Conservation (phyloP, 1,139 yeast species). For the Blastobotrys malaysiensis region DNA sequence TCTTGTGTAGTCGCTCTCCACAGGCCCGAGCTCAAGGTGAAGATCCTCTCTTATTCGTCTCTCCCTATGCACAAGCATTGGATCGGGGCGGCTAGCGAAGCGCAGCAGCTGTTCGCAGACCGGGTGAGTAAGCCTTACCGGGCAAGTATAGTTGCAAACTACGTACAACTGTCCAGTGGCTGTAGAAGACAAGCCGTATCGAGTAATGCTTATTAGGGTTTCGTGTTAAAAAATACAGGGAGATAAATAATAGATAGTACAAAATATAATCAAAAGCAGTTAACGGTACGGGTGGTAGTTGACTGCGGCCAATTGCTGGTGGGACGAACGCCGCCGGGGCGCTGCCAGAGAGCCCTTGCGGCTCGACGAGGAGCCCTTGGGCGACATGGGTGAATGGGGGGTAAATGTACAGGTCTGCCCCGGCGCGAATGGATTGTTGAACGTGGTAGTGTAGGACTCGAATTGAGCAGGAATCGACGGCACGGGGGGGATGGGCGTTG, state of each 20-base stretch:
- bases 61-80: not conserved
- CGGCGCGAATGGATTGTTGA: constrained; percentile 15
- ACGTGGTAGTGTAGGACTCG: constrained; percentile 4
- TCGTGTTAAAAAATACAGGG: not conserved
- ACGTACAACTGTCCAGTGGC: not conserved
- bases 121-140: too few species aligned
- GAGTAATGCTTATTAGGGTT: not conserved
- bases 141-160: not conserved
- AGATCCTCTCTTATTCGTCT: too few species aligned
- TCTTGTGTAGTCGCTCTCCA: too few species aligned
- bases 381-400: not conserved
- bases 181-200: too few species aligned
- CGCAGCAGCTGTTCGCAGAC: not conserved
- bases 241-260: not conserved
- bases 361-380: not conserved
- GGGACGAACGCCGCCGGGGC: not conserved
- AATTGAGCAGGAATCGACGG: not conserved
- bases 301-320: not conserved
- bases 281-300: not conserved
- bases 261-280: not conserved
- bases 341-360: constrained; percentile 2
- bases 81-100: not conserved
- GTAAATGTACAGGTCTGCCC: constrained; percentile 2
- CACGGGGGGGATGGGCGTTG: constrained; percentile 5
- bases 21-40: not conserved